Percentiles rank a stretch among this genome's conserved stretches.
phyloP scores from a whole-genome alignment of 192 early-diverging fungal genomes.

The Coemansia sp. region DNA sequence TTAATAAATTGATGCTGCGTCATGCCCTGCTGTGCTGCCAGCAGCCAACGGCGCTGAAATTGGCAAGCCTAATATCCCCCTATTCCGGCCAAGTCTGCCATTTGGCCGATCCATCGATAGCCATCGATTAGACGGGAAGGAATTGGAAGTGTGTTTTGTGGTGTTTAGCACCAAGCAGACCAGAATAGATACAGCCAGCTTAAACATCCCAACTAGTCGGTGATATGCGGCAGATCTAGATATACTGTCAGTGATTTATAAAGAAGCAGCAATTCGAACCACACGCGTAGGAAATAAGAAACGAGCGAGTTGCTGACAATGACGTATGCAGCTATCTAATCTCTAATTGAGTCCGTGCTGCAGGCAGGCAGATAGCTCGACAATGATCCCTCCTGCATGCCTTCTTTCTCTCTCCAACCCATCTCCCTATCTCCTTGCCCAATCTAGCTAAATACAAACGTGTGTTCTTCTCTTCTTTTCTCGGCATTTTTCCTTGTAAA shows the following conservation, averaged over 20 bases:
- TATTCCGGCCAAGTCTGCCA: conserved; percentile 1
- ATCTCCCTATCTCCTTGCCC: neutral
- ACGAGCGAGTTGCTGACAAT: neutral
- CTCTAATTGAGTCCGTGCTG: conserved; percentile 6
- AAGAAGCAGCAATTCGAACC: neutral
- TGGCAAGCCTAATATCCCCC: neutral
- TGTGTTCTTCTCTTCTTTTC: neutral
- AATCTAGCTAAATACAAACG: conserved; percentile 1
- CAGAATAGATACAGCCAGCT: neutral
- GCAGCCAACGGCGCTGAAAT: conserved; percentile 1
- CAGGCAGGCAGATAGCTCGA: conserved; percentile 4
- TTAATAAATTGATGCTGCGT: neutral
- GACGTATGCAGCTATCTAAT: conserved; percentile 6
- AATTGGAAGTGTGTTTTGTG: neutral
- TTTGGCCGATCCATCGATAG: conserved; percentile 3
- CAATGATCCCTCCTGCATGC: neutral
- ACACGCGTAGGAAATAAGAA: neutral
- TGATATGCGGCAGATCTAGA: neutral
- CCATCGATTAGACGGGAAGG: conserved; percentile 1
- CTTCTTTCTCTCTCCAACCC: neutral
- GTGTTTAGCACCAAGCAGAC: neutral
- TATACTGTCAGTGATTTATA: neutral
- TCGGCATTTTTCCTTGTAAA: neutral
- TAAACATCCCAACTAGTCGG: neutral
- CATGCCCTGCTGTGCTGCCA: neutral